Evolutionary conservation across 169 alveolate genomes (phyloP), one percentile per base, ranked within the genome.

Genomic region (Neospora caninum): DNA sequence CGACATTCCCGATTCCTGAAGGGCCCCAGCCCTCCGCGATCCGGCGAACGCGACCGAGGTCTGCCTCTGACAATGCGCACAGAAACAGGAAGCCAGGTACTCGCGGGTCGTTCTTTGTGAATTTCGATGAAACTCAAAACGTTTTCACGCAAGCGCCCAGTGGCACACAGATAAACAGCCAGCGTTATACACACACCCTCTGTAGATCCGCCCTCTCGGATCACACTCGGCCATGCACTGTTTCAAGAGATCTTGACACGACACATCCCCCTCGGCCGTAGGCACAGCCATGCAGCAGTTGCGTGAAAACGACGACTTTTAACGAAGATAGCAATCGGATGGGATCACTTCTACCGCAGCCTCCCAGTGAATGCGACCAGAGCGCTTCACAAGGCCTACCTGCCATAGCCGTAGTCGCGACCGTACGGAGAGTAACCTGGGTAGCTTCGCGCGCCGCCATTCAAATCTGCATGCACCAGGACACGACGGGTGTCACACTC

Each of bases 381-480:
- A 49, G 58, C 13, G n/a, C n/a, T n/a, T n/a, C n/a, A n/a, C n/a
- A n/a, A 53, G 9, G 83, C 45, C 9, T 78, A 78, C 86, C 86
- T 78, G 86, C 86, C 45, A 38, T 78, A 38, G 18, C 86, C 86
- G n/a, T 78, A 78, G 2, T 78, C 86, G 86, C 86, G 86, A 22
- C 86, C 86, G 45, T 78, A 78, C 39, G 86, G 86, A 38, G 86
- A 78, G 45, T n/a, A 78, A 78, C 86, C 45, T 7, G 86, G 86
- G n/a, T 78, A 78, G 42, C 86, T 78, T 38, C 86, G 86, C 49
- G 86, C 39, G 42, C 86, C 42, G 86, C 86, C 86, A 38, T 78
- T 78, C 86, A 78, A 1, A 36, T 78, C 86, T 78, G 86, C 86
- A 64, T 64, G 22, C 73, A 29, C 73, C 16, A 64, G 31, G 20